phyloP scores from a whole-genome alignment of 148 eudicot genomes.

The Chenopodium album region DNA sequence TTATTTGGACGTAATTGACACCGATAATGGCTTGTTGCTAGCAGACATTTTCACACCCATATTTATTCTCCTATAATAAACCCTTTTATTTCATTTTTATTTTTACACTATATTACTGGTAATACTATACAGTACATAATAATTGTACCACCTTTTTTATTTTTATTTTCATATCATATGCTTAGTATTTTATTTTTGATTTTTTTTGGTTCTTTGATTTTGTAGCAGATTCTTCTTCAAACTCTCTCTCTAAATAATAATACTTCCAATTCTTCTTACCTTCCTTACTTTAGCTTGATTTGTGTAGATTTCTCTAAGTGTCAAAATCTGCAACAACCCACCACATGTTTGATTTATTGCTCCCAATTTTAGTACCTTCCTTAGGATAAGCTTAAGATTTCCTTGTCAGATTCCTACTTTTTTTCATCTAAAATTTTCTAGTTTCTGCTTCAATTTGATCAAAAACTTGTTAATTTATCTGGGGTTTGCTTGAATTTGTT shows the following conservation, averaged over 20 bases:
- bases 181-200: constrained; percentile 13
- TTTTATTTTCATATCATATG: not conserved
- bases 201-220: not conserved
- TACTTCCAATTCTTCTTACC: not conserved
- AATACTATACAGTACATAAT: not conserved
- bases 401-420: not conserved
- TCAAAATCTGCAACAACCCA: constrained; percentile 29
- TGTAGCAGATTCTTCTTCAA: constrained; percentile 18
- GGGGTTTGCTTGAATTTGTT: constrained; percentile 23
- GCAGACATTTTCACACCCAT: constrained; percentile 38
- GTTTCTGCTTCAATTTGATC: not conserved
- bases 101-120: not conserved
- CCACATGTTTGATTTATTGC: constrained; percentile 29
- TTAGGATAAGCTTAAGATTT: constrained; percentile 15
- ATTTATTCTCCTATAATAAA: constrained; percentile 15
- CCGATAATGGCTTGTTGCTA: constrained; percentile 38
- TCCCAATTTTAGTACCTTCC: constrained; percentile 6
- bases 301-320: constrained; percentile 22
- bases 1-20: constrained; percentile 30
- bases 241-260: not conserved
- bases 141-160: no score
- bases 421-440: not conserved
- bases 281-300: constrained; percentile 1
- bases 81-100: not conserved
- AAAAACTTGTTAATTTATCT: not conserved